Percentiles rank a stretch among this genome's conserved stretches.
Conservation (phyloP, 2,329 filamentous ascomycete species). For the Curvularia eragrostidis region DNA sequence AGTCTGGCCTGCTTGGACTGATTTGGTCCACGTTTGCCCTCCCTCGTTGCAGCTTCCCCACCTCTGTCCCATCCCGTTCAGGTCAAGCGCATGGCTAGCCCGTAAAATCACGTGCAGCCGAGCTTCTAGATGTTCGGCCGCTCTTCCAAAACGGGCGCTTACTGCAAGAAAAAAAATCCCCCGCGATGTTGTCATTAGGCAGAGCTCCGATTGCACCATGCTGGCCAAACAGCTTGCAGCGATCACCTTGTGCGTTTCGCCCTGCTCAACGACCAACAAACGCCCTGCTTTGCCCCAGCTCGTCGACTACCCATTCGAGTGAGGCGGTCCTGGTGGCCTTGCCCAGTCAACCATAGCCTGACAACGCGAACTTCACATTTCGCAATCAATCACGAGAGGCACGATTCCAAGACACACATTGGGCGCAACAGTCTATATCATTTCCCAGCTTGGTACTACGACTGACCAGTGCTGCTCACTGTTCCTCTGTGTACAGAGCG, state of each 20-base stretch:
- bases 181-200: constrained; percentile 24
- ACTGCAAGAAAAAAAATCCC: constrained; percentile 1
- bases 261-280: constrained; percentile 17
- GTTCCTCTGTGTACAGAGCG: constrained; percentile 8
- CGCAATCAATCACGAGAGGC: neutral
- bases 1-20: constrained; percentile 17
- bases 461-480: constrained; percentile 12
- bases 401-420: neutral
- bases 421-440: constrained; percentile 21
- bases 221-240: constrained; percentile 26
- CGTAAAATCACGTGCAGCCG: neutral
- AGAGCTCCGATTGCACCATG: constrained; percentile 27
- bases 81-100: neutral
- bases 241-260: constrained; percentile 28
- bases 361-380: neutral
- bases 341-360: neutral
- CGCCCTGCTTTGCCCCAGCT: constrained; percentile 27
- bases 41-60: constrained; percentile 14
- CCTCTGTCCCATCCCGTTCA: constrained; percentile 11
- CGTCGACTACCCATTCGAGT: constrained; percentile 20
- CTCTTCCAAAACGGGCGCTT: constrained; percentile 13
- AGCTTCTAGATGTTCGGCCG: constrained; percentile 6
- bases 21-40: constrained; percentile 16
- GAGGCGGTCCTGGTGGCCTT: constrained; percentile 7
- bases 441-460: constrained; percentile 26